Base-by-base conservation (phyloP, 768 basidiomycete species). In the Agaricus blazei region DNA sequence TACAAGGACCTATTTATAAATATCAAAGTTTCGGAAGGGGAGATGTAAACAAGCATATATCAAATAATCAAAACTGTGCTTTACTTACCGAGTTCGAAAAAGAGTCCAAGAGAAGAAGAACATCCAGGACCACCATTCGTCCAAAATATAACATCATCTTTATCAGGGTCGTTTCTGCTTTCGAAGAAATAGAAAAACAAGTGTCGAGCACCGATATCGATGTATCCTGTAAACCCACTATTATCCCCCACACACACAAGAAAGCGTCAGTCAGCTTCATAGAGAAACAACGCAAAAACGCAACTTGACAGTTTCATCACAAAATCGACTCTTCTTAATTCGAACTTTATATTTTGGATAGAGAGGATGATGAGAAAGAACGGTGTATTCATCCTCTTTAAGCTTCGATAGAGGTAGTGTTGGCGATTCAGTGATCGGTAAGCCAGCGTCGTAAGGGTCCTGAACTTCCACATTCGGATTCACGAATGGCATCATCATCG, bases 101-200 rank as follows among this genome's bases (percentile, higher is more conserved):
- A 50, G 12, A 58, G 41, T 9, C 54, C 51, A 8, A 52, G 15
- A 4, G 34, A 74, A 7, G 71, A 68, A 1, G 70, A 70, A 60
- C 79, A 71, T 48, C 71, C 72, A 26, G 69, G 68, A 63, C 75
- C 86, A 59, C 76, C 76, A 44, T 74, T 77, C 0, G 75, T 75
- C 76, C 77, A 79, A 62, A 84, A 80, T 12, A 84, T 79, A 7
- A 85, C 78, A 59, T 83, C 82, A 64, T 85, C 83, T 52, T 70
- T 77, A 29, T 75, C 76, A 5, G 85, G 84, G 56, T 84, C 71
- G 50, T 67, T 78, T 49, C 88, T 70, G 54, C 82, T 84, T 65
- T 90, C 85, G 64, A 89, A 90, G 65, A 89, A 88, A 71, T 87
- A 87, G 74, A 89, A 88, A 64, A 85, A 86, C 12, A 86, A 58